Percentiles rank a stretch among this genome's conserved stretches.
Evolutionary conservation across 306 rosid genomes (phyloP).

Genomic region (Vigna trinervia): DNA sequence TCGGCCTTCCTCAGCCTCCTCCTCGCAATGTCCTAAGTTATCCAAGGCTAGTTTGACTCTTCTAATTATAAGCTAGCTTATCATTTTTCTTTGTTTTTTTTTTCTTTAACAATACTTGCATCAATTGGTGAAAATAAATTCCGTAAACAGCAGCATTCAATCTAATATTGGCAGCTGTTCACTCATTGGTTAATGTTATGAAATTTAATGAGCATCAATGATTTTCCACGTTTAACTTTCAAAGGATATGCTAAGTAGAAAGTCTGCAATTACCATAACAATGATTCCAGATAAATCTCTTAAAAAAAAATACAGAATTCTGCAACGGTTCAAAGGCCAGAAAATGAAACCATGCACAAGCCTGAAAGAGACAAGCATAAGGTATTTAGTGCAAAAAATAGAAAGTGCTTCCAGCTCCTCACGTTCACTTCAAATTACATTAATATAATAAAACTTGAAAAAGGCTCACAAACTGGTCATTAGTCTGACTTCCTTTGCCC

Average conservation of each 20-base stretch:
- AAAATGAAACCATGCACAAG: slow-evolving; percentile 43
- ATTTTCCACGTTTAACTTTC: not conserved
- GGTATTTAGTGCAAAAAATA: slow-evolving; percentile 65
- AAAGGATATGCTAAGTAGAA: slow-evolving; percentile 6
- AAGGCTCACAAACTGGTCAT: slow-evolving; percentile 44
- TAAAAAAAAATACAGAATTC: slow-evolving; percentile 23
- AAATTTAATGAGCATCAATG: slow-evolving; percentile 6
- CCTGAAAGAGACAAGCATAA: slow-evolving; percentile 38
- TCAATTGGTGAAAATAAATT: not conserved
- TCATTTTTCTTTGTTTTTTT: not conserved
- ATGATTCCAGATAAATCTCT: slow-evolving; percentile 7
- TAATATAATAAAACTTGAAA: slow-evolving; percentile 48
- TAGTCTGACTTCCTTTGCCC: slow-evolving; percentile 57
- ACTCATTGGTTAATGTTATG: not conserved
- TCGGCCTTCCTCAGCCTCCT: not conserved
- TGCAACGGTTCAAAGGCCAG: slow-evolving; percentile 36
- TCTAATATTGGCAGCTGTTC: not conserved
- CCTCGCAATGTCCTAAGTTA: not conserved
- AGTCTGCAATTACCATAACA: slow-evolving; percentile 15
- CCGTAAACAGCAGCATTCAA: not conserved
- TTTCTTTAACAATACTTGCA: not conserved
- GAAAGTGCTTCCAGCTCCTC: slow-evolving; percentile 54
- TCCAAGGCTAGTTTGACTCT: not conserved
- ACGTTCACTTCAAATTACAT: slow-evolving; percentile 49
- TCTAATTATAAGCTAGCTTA: too few species aligned